Conservation (phyloP, 2,329 filamentous ascomycete genomes). For the Cercospora canescens region DNA sequence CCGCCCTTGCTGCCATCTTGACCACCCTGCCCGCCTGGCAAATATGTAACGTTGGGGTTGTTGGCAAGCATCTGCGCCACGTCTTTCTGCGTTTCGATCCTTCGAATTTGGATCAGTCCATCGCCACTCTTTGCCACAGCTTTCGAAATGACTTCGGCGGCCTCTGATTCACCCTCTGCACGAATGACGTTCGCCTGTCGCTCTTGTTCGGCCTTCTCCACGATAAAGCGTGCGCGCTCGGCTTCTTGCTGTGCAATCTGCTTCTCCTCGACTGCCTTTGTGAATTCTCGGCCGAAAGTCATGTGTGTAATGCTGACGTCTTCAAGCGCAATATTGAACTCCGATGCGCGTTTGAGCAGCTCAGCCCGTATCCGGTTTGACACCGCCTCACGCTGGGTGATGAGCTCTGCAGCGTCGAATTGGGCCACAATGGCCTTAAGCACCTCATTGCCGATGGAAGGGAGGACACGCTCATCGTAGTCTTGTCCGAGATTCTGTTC, state of each 20-base stretch:
- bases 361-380: conserved; percentile 91
- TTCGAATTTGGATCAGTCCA: conserved; percentile 90
- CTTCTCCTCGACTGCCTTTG: conserved; percentile 98
- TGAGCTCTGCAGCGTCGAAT: conserved; percentile 63
- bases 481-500: conserved; percentile 88
- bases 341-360: conserved; percentile 84
- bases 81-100: conserved; percentile 95
- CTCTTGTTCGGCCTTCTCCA: conserved; percentile 98
- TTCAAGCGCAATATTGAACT: conserved; percentile 99
- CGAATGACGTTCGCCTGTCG: conserved; percentile 97
- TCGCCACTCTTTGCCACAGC: conserved; percentile 92
- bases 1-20: conserved; percentile 56
- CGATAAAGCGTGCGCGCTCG: conserved; percentile 94
- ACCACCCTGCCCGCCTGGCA: conserved; percentile 66
- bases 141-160: conserved; percentile 90
- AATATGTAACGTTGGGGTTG: conserved; percentile 95
- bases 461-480: conserved; percentile 74
- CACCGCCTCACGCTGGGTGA: conserved; percentile 97
- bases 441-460: conserved; percentile 57
- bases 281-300: conserved; percentile 99
- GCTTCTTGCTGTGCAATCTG: conserved; percentile 99
- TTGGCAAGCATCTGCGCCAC: conserved; percentile 85
- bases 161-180: conserved; percentile 96
- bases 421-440: conserved; percentile 56
- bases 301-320: conserved; percentile 99